Conservation (phyloP, 2,329 filamentous ascomycete genomes). For the Alternaria sp. region DNA sequence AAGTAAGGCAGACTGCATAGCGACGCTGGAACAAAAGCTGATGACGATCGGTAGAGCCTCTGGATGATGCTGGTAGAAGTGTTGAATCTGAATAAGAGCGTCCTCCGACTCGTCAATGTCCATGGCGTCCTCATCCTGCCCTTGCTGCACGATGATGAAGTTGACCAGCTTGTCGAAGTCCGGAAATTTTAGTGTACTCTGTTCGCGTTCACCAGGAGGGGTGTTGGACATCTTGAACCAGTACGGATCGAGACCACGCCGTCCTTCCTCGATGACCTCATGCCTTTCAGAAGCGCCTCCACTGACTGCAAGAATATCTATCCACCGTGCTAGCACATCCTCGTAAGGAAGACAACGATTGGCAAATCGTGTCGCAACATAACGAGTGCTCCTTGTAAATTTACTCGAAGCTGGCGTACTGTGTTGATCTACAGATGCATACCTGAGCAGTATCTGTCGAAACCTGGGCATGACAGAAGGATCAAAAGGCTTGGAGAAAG, state of each 20-base stretch:
- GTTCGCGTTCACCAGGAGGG: conserved; percentile 34
- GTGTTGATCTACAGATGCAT: conserved; percentile 31
- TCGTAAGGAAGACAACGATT: conserved; percentile 85
- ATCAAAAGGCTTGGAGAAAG: conserved; percentile 60
- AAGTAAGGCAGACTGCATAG: conserved; percentile 66
- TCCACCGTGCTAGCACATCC: conserved; percentile 84
- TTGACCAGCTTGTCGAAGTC: conserved; percentile 56
- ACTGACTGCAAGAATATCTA: conserved; percentile 82
- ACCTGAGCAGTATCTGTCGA: conserved; percentile 45
- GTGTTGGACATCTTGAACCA: conserved; percentile 72
- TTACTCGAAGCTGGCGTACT: conserved; percentile 51
- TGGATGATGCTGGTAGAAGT: conserved; percentile 46
- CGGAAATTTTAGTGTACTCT: conserved; percentile 46
- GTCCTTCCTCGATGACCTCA: conserved; percentile 89
- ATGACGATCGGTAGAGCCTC: conserved; percentile 74
- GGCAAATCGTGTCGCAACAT: conserved; percentile 85
- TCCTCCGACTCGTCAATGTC: conserved; percentile 41
- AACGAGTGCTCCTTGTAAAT: conserved; percentile 70
- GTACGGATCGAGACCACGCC: conserved; percentile 83
- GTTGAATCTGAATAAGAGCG: conserved; percentile 37
- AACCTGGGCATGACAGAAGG: conserved; percentile 52
- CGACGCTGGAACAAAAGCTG: conserved; percentile 71
- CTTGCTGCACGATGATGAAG: conserved; percentile 55
- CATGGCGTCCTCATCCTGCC: conserved; percentile 48
- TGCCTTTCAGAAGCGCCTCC: conserved; percentile 73